Percentiles rank a stretch among this genome's conserved stretches.
These are phyloP conservation scores for Apiospora marii DNA, from an alignment of 2,329 filamentous ascomycete genomes.

Conservation along the genomic window DNA sequence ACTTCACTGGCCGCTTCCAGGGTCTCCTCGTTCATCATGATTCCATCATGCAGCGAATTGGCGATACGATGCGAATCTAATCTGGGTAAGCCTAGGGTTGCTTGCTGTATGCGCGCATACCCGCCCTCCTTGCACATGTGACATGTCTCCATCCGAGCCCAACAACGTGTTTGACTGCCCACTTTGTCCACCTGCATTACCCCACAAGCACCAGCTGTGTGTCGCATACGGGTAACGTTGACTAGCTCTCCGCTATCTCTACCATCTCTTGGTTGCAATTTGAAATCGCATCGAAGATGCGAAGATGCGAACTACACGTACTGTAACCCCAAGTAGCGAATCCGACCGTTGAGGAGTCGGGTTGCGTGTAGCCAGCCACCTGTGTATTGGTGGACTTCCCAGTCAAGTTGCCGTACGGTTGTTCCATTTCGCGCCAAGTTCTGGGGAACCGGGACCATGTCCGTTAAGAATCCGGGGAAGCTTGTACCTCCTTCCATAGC, in stretches of 20 bases:
- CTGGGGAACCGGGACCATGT: neutral
- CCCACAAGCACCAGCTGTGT: neutral
- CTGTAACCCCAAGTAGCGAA: neutral
- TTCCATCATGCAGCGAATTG: constrained; percentile 15
- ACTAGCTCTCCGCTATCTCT: neutral
- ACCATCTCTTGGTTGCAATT: neutral
- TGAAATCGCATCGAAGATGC: neutral
- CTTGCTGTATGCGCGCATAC: neutral
- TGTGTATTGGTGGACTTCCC: neutral
- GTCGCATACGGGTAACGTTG: neutral
- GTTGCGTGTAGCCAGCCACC: neutral
- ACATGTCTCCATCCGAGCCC: constrained; percentile 19
- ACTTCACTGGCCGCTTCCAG: neutral
- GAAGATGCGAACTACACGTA: neutral
- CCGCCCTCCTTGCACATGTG: neutral
- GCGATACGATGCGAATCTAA: neutral
- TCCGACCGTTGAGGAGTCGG: neutral
- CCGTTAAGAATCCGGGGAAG: constrained; percentile 1
- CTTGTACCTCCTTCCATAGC: neutral
- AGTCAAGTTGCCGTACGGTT: too few species aligned
- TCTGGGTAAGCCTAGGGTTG: neutral
- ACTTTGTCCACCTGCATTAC: constrained; percentile 10
- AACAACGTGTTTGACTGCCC: constrained; percentile 13
- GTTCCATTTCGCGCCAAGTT: neutral
- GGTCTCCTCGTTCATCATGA: neutral